Evolutionary conservation across 2,329 filamentous ascomycete species (phyloP).

Genomic region (Nothopassalora personata): DNA sequence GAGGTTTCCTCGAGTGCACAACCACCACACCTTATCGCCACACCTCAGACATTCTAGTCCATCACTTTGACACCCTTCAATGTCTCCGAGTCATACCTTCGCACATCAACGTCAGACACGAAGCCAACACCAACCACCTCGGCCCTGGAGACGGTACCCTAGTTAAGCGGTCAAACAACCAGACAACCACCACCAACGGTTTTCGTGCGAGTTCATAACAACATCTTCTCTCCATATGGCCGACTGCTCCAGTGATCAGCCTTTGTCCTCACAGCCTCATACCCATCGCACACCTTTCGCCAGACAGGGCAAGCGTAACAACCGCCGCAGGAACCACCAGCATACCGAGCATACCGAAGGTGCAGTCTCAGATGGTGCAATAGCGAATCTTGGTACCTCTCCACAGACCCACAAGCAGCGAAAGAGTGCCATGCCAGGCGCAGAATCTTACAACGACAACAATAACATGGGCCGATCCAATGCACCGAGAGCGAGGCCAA

Average conservation of each 20-base stretch:
- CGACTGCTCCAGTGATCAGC: slow-evolving; percentile 15
- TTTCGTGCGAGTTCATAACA: neutral
- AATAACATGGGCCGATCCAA: slow-evolving; percentile 18
- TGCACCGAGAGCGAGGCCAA: slow-evolving; percentile 31
- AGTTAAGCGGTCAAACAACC: slow-evolving; percentile 14
- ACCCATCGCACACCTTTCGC: slow-evolving; percentile 22
- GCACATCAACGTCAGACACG: neutral
- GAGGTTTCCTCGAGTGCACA: neutral
- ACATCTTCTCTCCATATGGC: slow-evolving; percentile 14
- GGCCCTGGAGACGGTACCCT: slow-evolving; percentile 12
- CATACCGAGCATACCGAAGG: slow-evolving; percentile 15
- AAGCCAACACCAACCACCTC: slow-evolving; percentile 19
- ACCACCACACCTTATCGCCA: neutral
- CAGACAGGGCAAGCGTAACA: slow-evolving; percentile 32
- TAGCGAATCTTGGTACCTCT: slow-evolving; percentile 19
- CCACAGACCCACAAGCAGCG: slow-evolving; percentile 20
- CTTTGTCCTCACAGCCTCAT: slow-evolving; percentile 12
- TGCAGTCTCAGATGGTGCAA: slow-evolving; percentile 25
- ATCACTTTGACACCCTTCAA: neutral
- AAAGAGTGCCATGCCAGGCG: slow-evolving; percentile 15
- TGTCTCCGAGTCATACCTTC: neutral
- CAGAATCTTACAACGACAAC: slow-evolving; percentile 6
- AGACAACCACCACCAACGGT: slow-evolving; percentile 7
- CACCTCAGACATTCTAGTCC: neutral
- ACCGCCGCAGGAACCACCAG: slow-evolving; percentile 22